Conservation (phyloP, 2,329 filamentous ascomycete species). For the Aspergillus spinulosporus region DNA sequence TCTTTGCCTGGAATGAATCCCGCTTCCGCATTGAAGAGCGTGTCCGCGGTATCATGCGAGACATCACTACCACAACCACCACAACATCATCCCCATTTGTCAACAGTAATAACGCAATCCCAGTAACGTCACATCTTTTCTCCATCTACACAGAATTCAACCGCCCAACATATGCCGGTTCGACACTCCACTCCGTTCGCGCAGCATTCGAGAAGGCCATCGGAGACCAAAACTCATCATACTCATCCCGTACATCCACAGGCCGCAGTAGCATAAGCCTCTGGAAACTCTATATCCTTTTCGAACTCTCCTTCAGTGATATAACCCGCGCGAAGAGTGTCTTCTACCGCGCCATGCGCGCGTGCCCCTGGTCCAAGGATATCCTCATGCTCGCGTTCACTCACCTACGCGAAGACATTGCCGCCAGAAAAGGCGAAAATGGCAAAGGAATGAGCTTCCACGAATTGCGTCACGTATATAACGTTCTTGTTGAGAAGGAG, state of each 20-base stretch:
- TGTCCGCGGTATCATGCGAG: slow-evolving; percentile 64
- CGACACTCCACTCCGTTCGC: slow-evolving; percentile 55
- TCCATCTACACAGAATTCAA: slow-evolving; percentile 57
- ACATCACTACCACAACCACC: slow-evolving; percentile 36
- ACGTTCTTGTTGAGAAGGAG: slow-evolving; percentile 62
- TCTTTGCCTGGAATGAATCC: slow-evolving; percentile 73
- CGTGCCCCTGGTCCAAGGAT: slow-evolving; percentile 65
- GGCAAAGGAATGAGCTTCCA: slow-evolving; percentile 39
- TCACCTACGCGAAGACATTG: slow-evolving; percentile 34
- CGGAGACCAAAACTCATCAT: slow-evolving; percentile 23
- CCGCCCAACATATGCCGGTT: slow-evolving; percentile 44
- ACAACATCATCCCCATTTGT: slow-evolving; percentile 22
- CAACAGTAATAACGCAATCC: slow-evolving; percentile 19
- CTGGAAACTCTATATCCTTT: slow-evolving; percentile 56
- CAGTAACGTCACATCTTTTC: slow-evolving; percentile 55
- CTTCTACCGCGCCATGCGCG: slow-evolving; percentile 57
- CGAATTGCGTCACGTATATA: slow-evolving; percentile 56
- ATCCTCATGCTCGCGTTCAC: slow-evolving; percentile 60
- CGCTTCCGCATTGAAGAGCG: slow-evolving; percentile 74
- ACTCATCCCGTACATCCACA: slow-evolving; percentile 3
- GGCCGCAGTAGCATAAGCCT: slow-evolving; percentile 45
- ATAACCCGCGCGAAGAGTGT: slow-evolving; percentile 49
- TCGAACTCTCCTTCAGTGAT: slow-evolving; percentile 46
- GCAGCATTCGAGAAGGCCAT: slow-evolving; percentile 58
- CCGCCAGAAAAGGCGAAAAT: slow-evolving; percentile 1